phyloP scores from a whole-genome alignment of 2,329 filamentous ascomycete species.

The Fusarium setosum region DNA sequence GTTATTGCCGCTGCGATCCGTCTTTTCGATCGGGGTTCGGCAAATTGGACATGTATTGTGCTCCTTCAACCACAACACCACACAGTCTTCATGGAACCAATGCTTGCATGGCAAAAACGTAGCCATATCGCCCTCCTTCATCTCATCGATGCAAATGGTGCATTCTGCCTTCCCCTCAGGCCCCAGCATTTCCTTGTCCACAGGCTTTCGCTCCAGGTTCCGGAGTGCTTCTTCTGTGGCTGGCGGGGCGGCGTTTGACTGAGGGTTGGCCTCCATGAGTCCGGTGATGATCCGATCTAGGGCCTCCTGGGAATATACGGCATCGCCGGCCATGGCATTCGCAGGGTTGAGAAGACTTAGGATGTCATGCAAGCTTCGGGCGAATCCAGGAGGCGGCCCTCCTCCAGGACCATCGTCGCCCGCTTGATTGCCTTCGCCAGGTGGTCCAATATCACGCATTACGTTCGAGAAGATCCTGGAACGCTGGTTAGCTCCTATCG shows the following conservation, averaged over 20 bases:
- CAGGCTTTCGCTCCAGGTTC: constrained; percentile 75
- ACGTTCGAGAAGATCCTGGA: constrained; percentile 60
- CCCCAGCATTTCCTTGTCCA: constrained; percentile 77
- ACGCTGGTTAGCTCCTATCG: constrained; percentile 47
- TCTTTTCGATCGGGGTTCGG: constrained; percentile 66
- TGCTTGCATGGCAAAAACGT: constrained; percentile 87
- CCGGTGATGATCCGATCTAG: constrained; percentile 88
- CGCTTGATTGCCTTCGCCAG: constrained; percentile 40
- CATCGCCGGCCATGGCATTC: constrained; percentile 75
- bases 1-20: constrained; percentile 31
- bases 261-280: constrained; percentile 85
- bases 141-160: constrained; percentile 93
- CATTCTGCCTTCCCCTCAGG: constrained; percentile 81
- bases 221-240: constrained; percentile 81
- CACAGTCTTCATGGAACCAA: constrained; percentile 91
- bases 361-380: constrained; percentile 61
- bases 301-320: constrained; percentile 90
- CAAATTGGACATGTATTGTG: constrained; percentile 95
- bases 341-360: constrained; percentile 65
- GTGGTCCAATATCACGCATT: constrained; percentile 53
- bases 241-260: constrained; percentile 83
- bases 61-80: constrained; percentile 85
- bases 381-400: constrained; percentile 39
- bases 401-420: constrained; percentile 25
- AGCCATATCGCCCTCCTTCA: constrained; percentile 78